phyloP scores from a whole-genome alignment of 1,139 yeast species.

The Lodderomyces theae region DNA sequence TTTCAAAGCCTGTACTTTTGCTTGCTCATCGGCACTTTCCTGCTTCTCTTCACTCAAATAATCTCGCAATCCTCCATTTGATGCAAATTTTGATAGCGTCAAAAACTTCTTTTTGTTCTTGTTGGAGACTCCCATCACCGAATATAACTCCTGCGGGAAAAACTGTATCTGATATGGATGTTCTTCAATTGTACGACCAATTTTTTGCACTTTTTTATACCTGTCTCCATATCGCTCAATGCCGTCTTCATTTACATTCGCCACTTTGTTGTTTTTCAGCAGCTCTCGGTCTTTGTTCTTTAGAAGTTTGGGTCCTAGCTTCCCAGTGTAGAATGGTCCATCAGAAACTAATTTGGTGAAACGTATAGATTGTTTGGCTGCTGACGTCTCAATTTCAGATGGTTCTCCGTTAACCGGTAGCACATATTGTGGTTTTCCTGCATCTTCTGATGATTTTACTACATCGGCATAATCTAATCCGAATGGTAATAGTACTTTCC shows the following conservation, averaged over 20 bases:
- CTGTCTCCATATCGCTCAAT: conserved; percentile 72
- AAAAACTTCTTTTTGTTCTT: conserved; percentile 53
- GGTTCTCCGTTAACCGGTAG: conserved; percentile 71
- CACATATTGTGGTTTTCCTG: conserved; percentile 38
- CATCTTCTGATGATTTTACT: conserved; percentile 26
- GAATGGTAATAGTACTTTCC: conserved; percentile 52
- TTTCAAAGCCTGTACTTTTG: conserved; percentile 42
- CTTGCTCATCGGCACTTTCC: conserved; percentile 20
- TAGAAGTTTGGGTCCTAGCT: conserved; percentile 20
- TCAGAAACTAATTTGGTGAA: conserved; percentile 58
- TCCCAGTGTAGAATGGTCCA: conserved; percentile 77
- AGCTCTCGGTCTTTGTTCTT: conserved; percentile 18
- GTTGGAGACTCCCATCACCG: conserved; percentile 67
- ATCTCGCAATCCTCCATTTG: conserved; percentile 45
- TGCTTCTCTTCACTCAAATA: conserved; percentile 27
- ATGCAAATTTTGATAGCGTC: conserved; percentile 47
- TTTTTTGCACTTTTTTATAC: conserved; percentile 67
- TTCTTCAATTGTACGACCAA: conserved; percentile 77
- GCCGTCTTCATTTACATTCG: conserved; percentile 43
- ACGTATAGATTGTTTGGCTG: conserved; percentile 63
- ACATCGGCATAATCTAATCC: conserved; percentile 69
- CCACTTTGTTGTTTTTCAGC: conserved; percentile 16
- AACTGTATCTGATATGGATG: conserved; percentile 73
- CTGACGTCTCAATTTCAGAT: conserved; percentile 52
- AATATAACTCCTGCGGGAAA: conserved; percentile 78